These are phyloP conservation scores for Gloeopeniophorella convolvens DNA, from an alignment of 768 basidiomycete genomes.

Conservation along the genomic window DNA sequence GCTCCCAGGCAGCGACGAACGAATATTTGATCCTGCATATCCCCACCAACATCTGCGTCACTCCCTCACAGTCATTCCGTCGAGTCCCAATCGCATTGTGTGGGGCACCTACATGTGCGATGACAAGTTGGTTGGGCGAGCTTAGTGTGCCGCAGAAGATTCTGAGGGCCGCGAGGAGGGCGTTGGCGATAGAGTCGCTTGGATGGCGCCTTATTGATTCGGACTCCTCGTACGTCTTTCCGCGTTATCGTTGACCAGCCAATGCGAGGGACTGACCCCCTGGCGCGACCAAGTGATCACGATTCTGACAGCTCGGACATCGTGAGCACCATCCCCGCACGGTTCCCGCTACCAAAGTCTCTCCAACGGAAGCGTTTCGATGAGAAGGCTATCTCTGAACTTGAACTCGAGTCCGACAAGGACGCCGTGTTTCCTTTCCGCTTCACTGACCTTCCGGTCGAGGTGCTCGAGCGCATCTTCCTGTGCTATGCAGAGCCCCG, in stretches of 20 bases:
- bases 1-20: no score
- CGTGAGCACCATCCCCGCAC: neutral
- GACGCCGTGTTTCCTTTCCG: conserved; percentile 1
- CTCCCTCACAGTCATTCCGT: no score
- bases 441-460: conserved; percentile 7
- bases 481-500: conserved; percentile 4
- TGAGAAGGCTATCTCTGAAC: neutral
- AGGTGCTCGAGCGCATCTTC: conserved; percentile 8
- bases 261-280: no score
- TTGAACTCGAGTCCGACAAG: neutral
- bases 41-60: no score
- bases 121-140: neutral
- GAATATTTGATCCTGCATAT: no score
- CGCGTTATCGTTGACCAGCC: no score
- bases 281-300: no score
- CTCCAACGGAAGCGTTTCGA: neutral
- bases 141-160: conserved; percentile 1
- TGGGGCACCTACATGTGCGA: no score
- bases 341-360: neutral
- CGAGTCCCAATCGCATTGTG: no score
- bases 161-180: neutral
- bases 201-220: neutral
- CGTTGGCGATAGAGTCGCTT: neutral
- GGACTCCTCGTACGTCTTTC: neutral
- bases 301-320: neutral